Base-by-base conservation (phyloP, 768 basidiomycete species). In the Auricularia cornea region DNA sequence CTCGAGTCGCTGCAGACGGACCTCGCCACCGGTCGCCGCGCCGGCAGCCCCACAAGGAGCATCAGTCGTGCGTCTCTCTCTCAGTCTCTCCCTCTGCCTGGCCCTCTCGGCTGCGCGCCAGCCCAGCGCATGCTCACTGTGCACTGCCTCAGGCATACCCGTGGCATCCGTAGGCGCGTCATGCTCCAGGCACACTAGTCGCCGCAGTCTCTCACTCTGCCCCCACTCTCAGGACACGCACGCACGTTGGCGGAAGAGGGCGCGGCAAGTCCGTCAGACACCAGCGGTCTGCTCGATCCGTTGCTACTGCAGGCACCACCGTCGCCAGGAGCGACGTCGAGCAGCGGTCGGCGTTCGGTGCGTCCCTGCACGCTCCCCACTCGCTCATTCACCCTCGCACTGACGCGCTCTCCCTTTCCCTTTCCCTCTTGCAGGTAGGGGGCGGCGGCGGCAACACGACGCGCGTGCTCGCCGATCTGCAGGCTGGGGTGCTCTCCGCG, bases 381-480 rank as follows among this genome's bases (percentile, higher is more conserved):
- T 68, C 69, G 31, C 70, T 77, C 3, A 74, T 81, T 1, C 78
- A 82, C 89, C 3, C 77, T 90, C 54, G 85, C 87, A 12, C 33
- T 54, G 10, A 29, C 18, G 8, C 30, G 18, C n/a, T 23, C 11
- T 59, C 23, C n/a, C n/a, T n/a, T n/a, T n/a, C n/a, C n/a, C n/a
- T n/a, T n/a, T n/a, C n/a, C n/a, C n/a, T n/a, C n/a, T n/a, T n/a
- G n/a, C 52, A 52, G 32, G 61, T 60, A 16, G 30, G 65, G 16
- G 87, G 89, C 1, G 88, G 86, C 1, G 89, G 88, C 8, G 71
- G 69, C 12, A 72, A 71, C n/a, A 94, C 91, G 11, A 92, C 92
- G 18, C 92, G 90, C 70, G 93, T 95, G 29, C 79, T 95, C 62
- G 90, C 90, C 2, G 91, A 93, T 72, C 81, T 95, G 26, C 93